phyloP scores from a whole-genome alignment of 495 filamentous ascomycete genomes.

The Copromyces sp. region DNA sequence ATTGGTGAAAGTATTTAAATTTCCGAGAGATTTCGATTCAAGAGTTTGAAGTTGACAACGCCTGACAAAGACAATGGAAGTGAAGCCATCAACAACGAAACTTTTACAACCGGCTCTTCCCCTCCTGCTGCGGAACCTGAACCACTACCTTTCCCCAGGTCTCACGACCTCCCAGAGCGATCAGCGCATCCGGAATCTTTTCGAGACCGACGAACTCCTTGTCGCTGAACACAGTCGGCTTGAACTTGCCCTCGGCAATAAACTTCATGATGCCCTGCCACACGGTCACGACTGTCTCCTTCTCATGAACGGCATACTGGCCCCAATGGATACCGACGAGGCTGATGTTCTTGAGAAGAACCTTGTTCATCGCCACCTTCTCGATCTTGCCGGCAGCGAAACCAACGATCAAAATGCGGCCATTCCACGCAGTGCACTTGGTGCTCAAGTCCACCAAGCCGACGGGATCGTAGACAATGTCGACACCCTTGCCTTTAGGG shows the following conservation, averaged over 20 bases:
- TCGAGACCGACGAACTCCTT: slow-evolving; percentile 75
- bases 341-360: slow-evolving; percentile 87
- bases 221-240: slow-evolving; percentile 71
- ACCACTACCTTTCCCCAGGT: slow-evolving; percentile 98
- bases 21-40: neutral
- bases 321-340: slow-evolving; percentile 91
- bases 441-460: slow-evolving; percentile 74
- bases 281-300: slow-evolving; percentile 55
- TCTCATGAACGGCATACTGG: slow-evolving; percentile 64
- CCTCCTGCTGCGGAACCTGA: slow-evolving; percentile 58
- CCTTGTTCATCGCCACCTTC: slow-evolving; percentile 84
- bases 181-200: slow-evolving; percentile 63
- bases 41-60: neutral
- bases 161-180: slow-evolving; percentile 64
- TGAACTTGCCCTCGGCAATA: slow-evolving; percentile 68
- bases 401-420: slow-evolving; percentile 74
- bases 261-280: slow-evolving; percentile 76
- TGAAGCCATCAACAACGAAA: neutral
- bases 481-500: slow-evolving; percentile 62
- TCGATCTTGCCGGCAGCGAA: slow-evolving; percentile 87
- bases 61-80: neutral
- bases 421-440: slow-evolving; percentile 89
- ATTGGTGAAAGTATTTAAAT: neutral
- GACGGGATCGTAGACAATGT: slow-evolving; percentile 86
- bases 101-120: slow-evolving; percentile 40